These are phyloP conservation scores for Penicillium lividum DNA, from an alignment of 495 filamentous ascomycete species.

Conservation along the genomic window DNA sequence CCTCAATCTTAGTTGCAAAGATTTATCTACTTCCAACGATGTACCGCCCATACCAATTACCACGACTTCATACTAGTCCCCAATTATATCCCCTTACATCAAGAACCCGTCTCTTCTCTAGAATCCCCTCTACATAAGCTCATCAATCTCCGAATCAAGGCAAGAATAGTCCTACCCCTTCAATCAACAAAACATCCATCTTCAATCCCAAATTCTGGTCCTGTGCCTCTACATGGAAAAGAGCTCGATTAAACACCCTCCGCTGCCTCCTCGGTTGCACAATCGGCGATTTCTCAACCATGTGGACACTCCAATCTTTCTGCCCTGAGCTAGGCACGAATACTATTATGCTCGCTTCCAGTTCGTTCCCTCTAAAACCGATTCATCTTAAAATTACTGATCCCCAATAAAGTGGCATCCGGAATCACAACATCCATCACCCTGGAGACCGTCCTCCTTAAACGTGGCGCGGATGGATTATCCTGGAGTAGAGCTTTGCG, in stretches of 20 bases:
- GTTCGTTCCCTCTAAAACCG: constrained; percentile 17
- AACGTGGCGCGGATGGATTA: constrained; percentile 39
- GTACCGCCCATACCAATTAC: not conserved
- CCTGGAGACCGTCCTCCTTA: constrained; percentile 45
- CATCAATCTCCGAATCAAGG: not conserved
- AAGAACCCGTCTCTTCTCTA: not conserved
- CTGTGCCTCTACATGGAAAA: constrained; percentile 34
- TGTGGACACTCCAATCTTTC: constrained; percentile 40
- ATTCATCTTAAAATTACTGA: not conserved
- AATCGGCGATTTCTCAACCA: constrained; percentile 42
- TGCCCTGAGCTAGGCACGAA: constrained; percentile 40
- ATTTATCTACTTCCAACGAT: not conserved
- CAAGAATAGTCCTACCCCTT: not conserved
- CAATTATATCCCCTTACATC: not conserved
- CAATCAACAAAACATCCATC: not conserved
- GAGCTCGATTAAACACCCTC: constrained; percentile 46
- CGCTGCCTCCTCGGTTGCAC: constrained; percentile 47
- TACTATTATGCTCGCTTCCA: constrained; percentile 41
- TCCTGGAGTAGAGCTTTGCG: constrained; percentile 37
- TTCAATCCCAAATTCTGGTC: constrained; percentile 32
- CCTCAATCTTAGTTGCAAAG: not conserved
- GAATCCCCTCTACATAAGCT: not conserved
- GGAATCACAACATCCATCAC: constrained; percentile 46
- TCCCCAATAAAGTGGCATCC: constrained; percentile 34
- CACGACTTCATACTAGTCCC: not conserved